phyloP scores from a whole-genome alignment of 2,329 filamentous ascomycete genomes.

The Venturia oleaginea region DNA sequence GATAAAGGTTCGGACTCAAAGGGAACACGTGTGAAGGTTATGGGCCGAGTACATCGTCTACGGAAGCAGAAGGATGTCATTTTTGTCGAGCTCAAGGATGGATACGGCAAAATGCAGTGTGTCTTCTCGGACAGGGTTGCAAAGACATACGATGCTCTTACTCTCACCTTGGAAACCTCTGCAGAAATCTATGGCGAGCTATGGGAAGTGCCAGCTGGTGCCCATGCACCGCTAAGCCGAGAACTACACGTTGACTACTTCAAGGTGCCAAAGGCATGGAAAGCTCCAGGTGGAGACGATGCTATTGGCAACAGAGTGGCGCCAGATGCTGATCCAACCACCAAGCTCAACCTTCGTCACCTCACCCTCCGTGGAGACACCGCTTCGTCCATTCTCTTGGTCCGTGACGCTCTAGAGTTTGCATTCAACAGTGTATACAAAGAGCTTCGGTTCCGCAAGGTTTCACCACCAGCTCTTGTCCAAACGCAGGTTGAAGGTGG shows the following conservation, averaged over 20 bases:
- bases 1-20: constrained; percentile 41
- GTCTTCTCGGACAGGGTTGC: constrained; percentile 72
- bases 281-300: constrained; percentile 77
- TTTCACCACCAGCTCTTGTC: constrained; percentile 81
- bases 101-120: constrained; percentile 78
- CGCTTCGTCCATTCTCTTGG: constrained; percentile 76
- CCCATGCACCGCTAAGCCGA: constrained; percentile 71
- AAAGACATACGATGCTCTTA: constrained; percentile 85
- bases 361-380: constrained; percentile 77
- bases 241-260: constrained; percentile 90
- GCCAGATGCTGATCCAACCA: constrained; percentile 59
- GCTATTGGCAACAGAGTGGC: constrained; percentile 80
- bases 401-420: constrained; percentile 70
- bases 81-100: constrained; percentile 79
- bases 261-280: constrained; percentile 56
- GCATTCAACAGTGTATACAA: constrained; percentile 75
- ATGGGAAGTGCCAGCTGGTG: constrained; percentile 66
- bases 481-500: constrained; percentile 94
- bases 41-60: constrained; percentile 74
- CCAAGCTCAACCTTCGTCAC: constrained; percentile 73
- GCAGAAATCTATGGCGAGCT: constrained; percentile 78
- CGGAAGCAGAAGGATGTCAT: constrained; percentile 75
- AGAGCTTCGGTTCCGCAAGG: constrained; percentile 69
- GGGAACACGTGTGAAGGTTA: constrained; percentile 69
- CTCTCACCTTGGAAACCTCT: constrained; percentile 78